These are phyloP conservation scores for Claviceps digitariae DNA, from an alignment of 2,329 filamentous ascomycete genomes.

Conservation along the genomic window DNA sequence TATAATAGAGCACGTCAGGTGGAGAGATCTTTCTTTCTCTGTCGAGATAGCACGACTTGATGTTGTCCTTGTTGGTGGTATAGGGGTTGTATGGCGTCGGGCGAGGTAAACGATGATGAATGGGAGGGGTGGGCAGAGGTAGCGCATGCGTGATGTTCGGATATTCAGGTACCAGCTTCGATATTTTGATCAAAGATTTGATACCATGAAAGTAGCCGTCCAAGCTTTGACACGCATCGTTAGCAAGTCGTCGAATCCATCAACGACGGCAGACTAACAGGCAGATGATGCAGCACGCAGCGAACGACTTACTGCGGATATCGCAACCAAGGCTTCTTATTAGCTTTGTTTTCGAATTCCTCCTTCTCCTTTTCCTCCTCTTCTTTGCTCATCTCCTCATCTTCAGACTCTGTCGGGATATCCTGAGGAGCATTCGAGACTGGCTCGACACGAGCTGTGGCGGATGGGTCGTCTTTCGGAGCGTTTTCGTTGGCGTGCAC, in stretches of 20 bases:
- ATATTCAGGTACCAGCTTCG: conserved; percentile 60
- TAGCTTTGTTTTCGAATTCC: conserved; percentile 16
- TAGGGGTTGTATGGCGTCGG: conserved; percentile 54
- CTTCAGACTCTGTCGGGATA: conserved; percentile 9
- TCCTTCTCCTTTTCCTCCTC: conserved; percentile 17
- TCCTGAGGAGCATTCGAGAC: background rate
- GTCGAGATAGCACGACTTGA: conserved; percentile 52
- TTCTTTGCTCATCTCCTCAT: conserved; percentile 12
- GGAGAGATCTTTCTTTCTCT: conserved; percentile 39
- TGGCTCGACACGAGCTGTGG: background rate
- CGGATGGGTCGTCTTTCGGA: background rate
- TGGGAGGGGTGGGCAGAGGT: conserved; percentile 20
- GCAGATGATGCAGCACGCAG: background rate
- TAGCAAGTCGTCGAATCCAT: background rate
- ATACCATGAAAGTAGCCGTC: conserved; percentile 71
- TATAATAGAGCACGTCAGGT: conserved; percentile 54
- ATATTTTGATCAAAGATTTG: conserved; percentile 49
- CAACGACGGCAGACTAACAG: background rate
- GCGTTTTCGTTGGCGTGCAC: background rate
- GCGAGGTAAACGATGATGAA: conserved; percentile 25
- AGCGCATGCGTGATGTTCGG: conserved; percentile 32
- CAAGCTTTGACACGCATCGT: conserved; percentile 40
- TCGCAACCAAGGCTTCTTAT: conserved; percentile 26
- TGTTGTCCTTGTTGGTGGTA: conserved; percentile 37
- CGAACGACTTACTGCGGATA: conserved; percentile 22